Percentiles rank a stretch among this genome's conserved stretches.
Evolutionary conservation across 176 grass and related monocot species (phyloP).

Genomic region (Raddia guianensis): DNA sequence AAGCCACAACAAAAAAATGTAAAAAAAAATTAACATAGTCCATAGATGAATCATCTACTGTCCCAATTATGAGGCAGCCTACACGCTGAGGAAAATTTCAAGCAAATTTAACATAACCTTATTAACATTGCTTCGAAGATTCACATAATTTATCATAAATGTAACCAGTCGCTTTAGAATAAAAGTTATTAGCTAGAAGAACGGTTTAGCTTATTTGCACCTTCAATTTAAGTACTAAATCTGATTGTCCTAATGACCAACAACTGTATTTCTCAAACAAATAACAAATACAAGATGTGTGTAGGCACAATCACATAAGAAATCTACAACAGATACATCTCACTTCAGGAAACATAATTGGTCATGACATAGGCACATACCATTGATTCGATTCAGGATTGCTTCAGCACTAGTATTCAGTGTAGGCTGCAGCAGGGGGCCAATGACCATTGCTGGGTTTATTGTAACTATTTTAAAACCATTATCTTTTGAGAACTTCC

Average conservation of each 20-base stretch:
- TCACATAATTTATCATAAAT: not conserved
- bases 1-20: not conserved
- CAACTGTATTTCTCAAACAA: not conserved
- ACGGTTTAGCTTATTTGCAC: not conserved
- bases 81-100: slow-evolving; percentile 6
- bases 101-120: not conserved
- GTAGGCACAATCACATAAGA: not conserved
- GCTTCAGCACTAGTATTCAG: slow-evolving; percentile 60
- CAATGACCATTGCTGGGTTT: slow-evolving; percentile 68
- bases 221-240: not conserved
- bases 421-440: slow-evolving; percentile 69
- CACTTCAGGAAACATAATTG: not conserved
- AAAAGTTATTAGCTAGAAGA: slow-evolving; percentile 20
- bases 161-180: slow-evolving; percentile 6
- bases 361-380: slow-evolving; percentile 27
- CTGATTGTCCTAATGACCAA: not conserved
- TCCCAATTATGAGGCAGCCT: not conserved
- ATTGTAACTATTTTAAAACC: slow-evolving; percentile 55
- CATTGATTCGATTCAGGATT: slow-evolving; percentile 62
- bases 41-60: not conserved
- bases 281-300: not conserved
- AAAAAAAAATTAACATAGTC: slow-evolving; percentile 7
- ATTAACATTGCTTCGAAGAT: not conserved
- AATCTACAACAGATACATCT: not conserved
- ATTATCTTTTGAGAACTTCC: slow-evolving; percentile 67